These are phyloP conservation scores for Corymbia calophylla DNA, from an alignment of 441 rosid genomes.

Conservation along the genomic window DNA sequence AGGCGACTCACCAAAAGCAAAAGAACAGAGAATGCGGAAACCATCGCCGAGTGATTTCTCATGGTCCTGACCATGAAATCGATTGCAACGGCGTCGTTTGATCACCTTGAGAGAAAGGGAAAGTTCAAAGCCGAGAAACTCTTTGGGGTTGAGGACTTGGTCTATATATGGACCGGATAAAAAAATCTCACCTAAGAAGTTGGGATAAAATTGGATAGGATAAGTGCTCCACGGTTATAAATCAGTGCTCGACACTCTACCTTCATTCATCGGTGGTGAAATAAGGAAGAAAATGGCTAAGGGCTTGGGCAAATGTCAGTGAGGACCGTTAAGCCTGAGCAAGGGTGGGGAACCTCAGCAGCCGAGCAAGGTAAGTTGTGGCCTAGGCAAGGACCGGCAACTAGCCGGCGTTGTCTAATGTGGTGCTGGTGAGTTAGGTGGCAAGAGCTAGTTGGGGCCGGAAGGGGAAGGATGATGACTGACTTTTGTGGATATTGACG, in stretches of 20 bases:
- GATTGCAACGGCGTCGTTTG: not conserved
- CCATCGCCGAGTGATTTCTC: not conserved
- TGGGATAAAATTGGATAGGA: not conserved
- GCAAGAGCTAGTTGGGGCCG: no score
- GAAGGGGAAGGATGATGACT: not conserved
- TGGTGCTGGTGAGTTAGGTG: no score
- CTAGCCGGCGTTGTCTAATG: no score
- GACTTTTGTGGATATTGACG: not conserved
- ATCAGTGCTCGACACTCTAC: not conserved
- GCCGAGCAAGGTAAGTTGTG: no score
- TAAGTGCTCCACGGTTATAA: no score
- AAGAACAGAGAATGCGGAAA: not conserved
- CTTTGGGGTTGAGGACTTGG: not conserved
- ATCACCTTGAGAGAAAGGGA: not conserved
- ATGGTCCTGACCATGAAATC: not conserved
- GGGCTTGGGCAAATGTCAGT: not conserved
- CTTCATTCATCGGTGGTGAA: rapidly evolving
- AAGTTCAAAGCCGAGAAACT: not conserved
- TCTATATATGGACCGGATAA: not conserved
- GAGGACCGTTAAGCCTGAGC: not conserved
- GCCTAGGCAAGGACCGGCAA: no score
- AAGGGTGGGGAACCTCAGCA: not conserved
- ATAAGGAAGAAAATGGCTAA: not conserved
- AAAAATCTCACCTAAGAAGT: not conserved
- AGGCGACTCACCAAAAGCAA: not conserved